Percentiles rank a stretch among this genome's conserved stretches.
These are phyloP conservation scores for Digitaria exilis DNA, from an alignment of 202 grass and related monocot genomes.

Conservation along the genomic window DNA sequence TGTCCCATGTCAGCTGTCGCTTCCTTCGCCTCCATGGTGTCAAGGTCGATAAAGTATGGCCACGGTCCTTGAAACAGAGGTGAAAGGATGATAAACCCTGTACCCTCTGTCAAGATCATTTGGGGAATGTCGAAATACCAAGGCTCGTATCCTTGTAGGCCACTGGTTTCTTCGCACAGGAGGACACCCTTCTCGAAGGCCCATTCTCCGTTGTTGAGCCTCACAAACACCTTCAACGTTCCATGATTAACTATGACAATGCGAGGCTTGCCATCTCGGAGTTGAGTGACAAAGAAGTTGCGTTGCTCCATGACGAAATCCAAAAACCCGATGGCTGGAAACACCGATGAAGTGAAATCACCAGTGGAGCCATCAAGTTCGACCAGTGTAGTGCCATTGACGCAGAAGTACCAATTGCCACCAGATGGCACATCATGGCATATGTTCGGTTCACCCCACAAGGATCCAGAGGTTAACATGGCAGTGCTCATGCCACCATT, in stretches of 20 bases:
- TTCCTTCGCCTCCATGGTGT: background rate
- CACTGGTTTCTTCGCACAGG: background rate
- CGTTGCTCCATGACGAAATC: too few species aligned
- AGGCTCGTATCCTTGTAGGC: background rate
- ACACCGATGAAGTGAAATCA: background rate
- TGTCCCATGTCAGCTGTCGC: background rate
- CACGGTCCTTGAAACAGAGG: accelerated
- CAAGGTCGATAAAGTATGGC: background rate
- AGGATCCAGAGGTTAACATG: background rate
- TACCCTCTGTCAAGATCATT: background rate
- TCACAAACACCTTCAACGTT: background rate
- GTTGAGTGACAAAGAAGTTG: background rate
- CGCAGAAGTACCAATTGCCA: background rate
- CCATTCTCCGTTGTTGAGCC: background rate
- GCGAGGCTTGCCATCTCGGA: background rate
- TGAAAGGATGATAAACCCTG: background rate
- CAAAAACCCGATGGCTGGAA: background rate
- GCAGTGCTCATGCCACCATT: too few species aligned
- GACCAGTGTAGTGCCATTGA: background rate
- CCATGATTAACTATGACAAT: background rate
- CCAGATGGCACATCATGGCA: background rate
- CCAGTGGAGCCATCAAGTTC: background rate
- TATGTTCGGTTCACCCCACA: background rate
- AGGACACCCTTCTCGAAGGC: background rate
- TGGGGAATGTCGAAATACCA: background rate